Evolutionary conservation across 495 filamentous ascomycete species (phyloP), one percentile per base, ranked within the genome.

Genomic region (Tuber borchii): DNA sequence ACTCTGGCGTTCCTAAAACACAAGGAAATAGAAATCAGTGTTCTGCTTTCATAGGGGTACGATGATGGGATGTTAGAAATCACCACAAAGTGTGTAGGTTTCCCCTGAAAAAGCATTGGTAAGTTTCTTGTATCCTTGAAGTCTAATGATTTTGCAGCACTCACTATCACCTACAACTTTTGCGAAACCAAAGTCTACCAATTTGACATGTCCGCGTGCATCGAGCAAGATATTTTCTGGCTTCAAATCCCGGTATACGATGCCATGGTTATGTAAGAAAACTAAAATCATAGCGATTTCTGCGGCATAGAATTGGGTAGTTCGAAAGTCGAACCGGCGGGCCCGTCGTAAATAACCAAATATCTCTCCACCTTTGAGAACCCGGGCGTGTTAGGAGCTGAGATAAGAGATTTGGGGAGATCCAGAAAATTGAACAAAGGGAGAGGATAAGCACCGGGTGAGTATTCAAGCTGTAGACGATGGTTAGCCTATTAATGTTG

Each of bases 151-250:
- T 48, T 68, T 12, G 48, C 16, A 20, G 17, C 39, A 85, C 87
- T 78, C 83, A 90, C 88, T 84, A 76, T 87, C 85, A 43, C 89
- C 90, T 39, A 94, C 83, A 79, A 91, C 87, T 86, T 98, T 98
- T 43, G 95, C 95, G 83, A 99, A 98, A 0, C 95, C 95, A 85
- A 99, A 99, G 84, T 99, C 95, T n/a, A 98, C 95, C 48, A 98
- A 87, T 84, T 95, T 97, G 82, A 99, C 89, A 84, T 99, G 95
- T 8, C 95, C 95, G 46, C 97, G 90, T 22, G 89, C 92, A 84
- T 97, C 95, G 37, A 98, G 87, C 34, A 98, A 87, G 70, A 99
- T 91, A 82, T 99, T 99, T 84, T 99, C 95, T 2, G 95, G 95
- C 84, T 99, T 98, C 81, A 99, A 84, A 81, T 99, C 95, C 31